phyloP scores from a whole-genome alignment of 1,139 yeast species.

The Saccharomyces hybrid region DNA sequence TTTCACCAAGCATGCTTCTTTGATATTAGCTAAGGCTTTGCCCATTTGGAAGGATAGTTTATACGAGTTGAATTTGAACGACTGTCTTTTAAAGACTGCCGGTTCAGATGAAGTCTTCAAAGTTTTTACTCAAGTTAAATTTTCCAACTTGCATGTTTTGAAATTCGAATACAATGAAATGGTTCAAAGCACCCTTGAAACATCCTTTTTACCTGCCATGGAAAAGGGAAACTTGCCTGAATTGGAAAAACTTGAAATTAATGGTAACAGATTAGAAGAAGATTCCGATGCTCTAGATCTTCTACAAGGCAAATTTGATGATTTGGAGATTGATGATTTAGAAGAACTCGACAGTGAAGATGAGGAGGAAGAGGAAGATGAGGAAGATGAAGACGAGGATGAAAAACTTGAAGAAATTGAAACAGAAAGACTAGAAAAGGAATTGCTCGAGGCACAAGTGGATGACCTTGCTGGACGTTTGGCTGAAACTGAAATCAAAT shows the following conservation, averaged over 20 bases:
- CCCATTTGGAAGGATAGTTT: slow-evolving; percentile 49
- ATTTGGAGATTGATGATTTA: slow-evolving; percentile 85
- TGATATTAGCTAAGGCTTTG: slow-evolving; percentile 56
- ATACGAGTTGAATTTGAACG: slow-evolving; percentile 77
- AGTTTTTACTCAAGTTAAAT: slow-evolving; percentile 38
- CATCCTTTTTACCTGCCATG: slow-evolving; percentile 44
- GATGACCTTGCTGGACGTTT: slow-evolving; percentile 56
- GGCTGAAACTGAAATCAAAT: slow-evolving; percentile 42
- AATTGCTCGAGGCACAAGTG: slow-evolving; percentile 40
- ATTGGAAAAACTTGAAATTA: slow-evolving; percentile 65
- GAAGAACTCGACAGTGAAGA: slow-evolving; percentile 83
- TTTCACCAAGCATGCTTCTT: slow-evolving; percentile 76
- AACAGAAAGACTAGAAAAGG: slow-evolving; percentile 53
- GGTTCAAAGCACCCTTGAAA: slow-evolving; percentile 51
- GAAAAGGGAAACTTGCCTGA: slow-evolving; percentile 50
- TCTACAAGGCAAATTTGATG: slow-evolving; percentile 52
- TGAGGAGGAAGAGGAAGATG: no score
- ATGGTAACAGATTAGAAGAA: slow-evolving; percentile 86
- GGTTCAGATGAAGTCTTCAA: slow-evolving; percentile 57
- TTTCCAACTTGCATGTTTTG: slow-evolving; percentile 45
- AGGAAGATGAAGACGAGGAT: slow-evolving; percentile 23
- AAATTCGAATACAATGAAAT: slow-evolving; percentile 88
- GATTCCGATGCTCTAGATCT: slow-evolving; percentile 54
- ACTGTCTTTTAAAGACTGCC: slow-evolving; percentile 71
- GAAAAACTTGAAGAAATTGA: slow-evolving; percentile 47